Percentiles rank a stretch among this genome's conserved stretches.
These are phyloP conservation scores for Vairimorpha apis DNA, from an alignment of 371 early-diverging fungal genomes.

Conservation along the genomic window DNA sequence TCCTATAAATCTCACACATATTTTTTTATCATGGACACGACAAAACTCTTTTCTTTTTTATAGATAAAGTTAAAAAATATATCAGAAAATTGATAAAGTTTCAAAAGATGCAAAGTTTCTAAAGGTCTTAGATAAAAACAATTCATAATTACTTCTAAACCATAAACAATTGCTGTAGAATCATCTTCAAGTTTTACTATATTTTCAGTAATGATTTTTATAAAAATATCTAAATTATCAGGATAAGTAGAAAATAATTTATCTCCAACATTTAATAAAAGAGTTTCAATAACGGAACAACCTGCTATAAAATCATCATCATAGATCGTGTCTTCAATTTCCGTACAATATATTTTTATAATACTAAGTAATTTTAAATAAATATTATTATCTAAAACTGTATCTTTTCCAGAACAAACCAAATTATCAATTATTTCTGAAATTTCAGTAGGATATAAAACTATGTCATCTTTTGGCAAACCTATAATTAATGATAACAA, in stretches of 20 bases:
- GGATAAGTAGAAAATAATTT: slow-evolving; percentile 12
- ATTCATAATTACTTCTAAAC: slow-evolving; percentile 53
- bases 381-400: slow-evolving; percentile 30
- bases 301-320: slow-evolving; percentile 60
- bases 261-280: slow-evolving; percentile 60
- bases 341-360: slow-evolving; percentile 12
- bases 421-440: slow-evolving; percentile 61
- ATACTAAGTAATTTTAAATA: slow-evolving; percentile 28
- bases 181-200: slow-evolving; percentile 30
- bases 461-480: slow-evolving; percentile 48
- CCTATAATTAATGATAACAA: slow-evolving; percentile 49
- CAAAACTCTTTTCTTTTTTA: slow-evolving; percentile 49
- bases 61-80: slow-evolving; percentile 36
- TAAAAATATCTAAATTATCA: slow-evolving; percentile 39
- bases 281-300: slow-evolving; percentile 61
- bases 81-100: slow-evolving; percentile 18
- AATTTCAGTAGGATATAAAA: slow-evolving; percentile 46
- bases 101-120: slow-evolving; percentile 21
- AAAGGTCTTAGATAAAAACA: slow-evolving; percentile 56
- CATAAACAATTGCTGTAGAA: slow-evolving; percentile 40
- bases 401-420: slow-evolving; percentile 56
- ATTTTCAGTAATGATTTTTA: slow-evolving; percentile 38
- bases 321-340: slow-evolving; percentile 52
- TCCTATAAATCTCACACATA: slow-evolving; percentile 60
- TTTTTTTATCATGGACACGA: slow-evolving; percentile 64